These are phyloP conservation scores for Pichia sp. DNA, from an alignment of 1,139 yeast genomes.

Conservation along the genomic window DNA sequence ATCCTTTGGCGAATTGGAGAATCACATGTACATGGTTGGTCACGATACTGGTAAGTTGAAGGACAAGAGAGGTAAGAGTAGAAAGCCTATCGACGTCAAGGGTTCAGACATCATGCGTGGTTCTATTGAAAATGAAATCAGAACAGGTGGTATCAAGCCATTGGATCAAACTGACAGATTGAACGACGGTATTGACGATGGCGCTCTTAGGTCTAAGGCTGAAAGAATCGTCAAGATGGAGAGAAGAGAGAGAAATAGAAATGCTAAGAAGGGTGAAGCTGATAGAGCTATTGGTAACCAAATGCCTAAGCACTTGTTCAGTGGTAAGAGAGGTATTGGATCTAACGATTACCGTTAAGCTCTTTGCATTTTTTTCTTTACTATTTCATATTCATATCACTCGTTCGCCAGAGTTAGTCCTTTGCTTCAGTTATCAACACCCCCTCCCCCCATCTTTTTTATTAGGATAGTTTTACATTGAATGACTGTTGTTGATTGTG, in stretches of 20 bases:
- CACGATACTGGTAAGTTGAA: constrained; percentile 68
- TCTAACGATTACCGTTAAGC: constrained; percentile 67
- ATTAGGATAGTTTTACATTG: too few species aligned
- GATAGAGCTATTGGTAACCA: constrained; percentile 86
- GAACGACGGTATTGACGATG: constrained; percentile 80
- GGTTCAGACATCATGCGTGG: constrained; percentile 71
- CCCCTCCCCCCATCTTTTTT: too few species aligned
- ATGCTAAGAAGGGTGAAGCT: constrained; percentile 92
- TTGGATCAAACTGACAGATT: constrained; percentile 72
- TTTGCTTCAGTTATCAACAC: too few species aligned
- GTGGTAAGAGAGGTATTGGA: constrained; percentile 96
- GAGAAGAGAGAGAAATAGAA: constrained; percentile 89
- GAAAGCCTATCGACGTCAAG: constrained; percentile 35
- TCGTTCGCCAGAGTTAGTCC: too few species aligned
- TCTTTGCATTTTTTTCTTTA: background rate
- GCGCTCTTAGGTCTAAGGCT: constrained; percentile 76
- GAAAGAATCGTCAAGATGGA: constrained; percentile 82
- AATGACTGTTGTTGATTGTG: too few species aligned
- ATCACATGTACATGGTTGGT: constrained; percentile 83
- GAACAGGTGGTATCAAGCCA: constrained; percentile 33
- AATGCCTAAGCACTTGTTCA: constrained; percentile 87
- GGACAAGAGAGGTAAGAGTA: constrained; percentile 25
- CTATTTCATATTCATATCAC: too few species aligned
- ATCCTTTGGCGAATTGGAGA: constrained; percentile 73
- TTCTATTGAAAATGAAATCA: constrained; percentile 13